These are phyloP conservation scores for Globisporangium sylvaticum DNA, from an alignment of 352 stramenopile species.

Conservation along the genomic window DNA sequence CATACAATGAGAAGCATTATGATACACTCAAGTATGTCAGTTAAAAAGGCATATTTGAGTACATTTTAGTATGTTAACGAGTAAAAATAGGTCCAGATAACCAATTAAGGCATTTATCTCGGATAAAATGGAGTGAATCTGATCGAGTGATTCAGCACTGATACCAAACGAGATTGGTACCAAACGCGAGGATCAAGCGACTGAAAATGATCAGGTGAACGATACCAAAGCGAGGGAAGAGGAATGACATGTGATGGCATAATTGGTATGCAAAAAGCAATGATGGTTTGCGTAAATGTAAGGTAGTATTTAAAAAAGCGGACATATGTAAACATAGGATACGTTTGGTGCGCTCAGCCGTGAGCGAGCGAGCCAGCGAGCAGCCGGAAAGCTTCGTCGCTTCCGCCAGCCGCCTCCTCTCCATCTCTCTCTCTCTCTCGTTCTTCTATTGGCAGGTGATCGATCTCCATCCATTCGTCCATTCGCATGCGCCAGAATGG, in stretches of 20 bases:
- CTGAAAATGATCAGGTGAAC: not conserved
- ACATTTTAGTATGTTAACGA: not conserved
- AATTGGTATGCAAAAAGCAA: not conserved
- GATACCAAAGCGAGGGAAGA: not conserved
- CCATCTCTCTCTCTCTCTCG: not conserved
- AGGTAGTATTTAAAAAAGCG: slow-evolving; percentile 9
- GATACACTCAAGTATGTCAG: not conserved
- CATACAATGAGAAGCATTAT: not conserved
- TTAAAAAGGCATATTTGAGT: not conserved
- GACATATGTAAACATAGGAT: slow-evolving; percentile 14
- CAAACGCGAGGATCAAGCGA: not conserved
- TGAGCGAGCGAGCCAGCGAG: not conserved
- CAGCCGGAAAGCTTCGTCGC: not conserved
- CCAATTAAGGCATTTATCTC: not conserved
- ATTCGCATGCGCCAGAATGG: not conserved
- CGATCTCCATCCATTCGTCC: not conserved
- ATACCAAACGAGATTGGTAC: not conserved
- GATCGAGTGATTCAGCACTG: not conserved
- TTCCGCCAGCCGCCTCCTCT: not conserved
- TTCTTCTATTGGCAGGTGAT: slow-evolving; percentile 5
- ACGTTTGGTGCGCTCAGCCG: slow-evolving; percentile 1
- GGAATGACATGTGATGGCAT: not conserved
- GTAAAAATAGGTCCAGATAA: not conserved
- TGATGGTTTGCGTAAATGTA: not conserved
- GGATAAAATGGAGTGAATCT: not conserved